These are phyloP conservation scores for Aspergillus avenaceus DNA, from an alignment of 495 filamentous ascomycete species.

Conservation along the genomic window DNA sequence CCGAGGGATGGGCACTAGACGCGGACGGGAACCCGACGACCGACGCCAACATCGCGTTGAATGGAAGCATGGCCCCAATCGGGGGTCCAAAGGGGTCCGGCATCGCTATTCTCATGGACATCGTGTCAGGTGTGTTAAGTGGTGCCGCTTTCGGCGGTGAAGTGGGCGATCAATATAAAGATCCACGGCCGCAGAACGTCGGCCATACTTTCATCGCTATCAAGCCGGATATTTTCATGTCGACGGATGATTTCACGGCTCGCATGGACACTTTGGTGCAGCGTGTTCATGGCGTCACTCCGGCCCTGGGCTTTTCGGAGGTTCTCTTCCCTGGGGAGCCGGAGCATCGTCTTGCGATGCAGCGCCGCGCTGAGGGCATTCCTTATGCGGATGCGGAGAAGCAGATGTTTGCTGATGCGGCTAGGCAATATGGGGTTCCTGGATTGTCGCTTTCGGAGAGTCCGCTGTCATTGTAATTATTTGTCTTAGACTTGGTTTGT, in stretches of 20 bases:
- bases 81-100: slow-evolving; percentile 30
- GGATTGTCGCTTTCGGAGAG: slow-evolving; percentile 6
- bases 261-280: slow-evolving; percentile 16
- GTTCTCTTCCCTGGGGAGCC: slow-evolving; percentile 11
- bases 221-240: slow-evolving; percentile 26
- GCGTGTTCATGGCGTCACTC: slow-evolving; percentile 8
- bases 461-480: background rate
- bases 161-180: slow-evolving; percentile 24
- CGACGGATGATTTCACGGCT: slow-evolving; percentile 16
- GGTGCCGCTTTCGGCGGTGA: slow-evolving; percentile 27
- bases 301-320: slow-evolving; percentile 10
- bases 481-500: background rate
- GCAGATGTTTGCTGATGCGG: slow-evolving; percentile 8
- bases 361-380: slow-evolving; percentile 11
- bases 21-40: slow-evolving; percentile 20
- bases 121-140: slow-evolving; percentile 23
- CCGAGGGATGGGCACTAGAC: slow-evolving; percentile 26
- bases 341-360: slow-evolving; percentile 2
- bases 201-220: slow-evolving; percentile 29
- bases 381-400: slow-evolving; percentile 12
- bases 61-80: slow-evolving; percentile 24
- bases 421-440: slow-evolving; percentile 10
- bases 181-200: slow-evolving; percentile 17
- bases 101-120: slow-evolving; percentile 31
- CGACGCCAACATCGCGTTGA: slow-evolving; percentile 20